Percentiles rank a stretch among this genome's conserved stretches.
Conservation (phyloP, 164 flowering plant genomes). For the Umbilicus rupestris region DNA sequence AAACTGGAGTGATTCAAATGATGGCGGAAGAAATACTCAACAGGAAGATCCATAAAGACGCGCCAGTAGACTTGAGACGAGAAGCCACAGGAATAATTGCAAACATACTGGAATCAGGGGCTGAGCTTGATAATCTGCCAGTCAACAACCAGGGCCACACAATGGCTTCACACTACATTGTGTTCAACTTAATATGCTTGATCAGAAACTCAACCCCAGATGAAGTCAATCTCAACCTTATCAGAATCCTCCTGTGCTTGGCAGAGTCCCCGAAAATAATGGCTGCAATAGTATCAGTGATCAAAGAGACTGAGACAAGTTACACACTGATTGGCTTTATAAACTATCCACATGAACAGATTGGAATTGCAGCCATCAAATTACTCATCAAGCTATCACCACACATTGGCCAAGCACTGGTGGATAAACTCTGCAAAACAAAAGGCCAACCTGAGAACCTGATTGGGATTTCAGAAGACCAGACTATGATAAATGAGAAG, state of each 20-base stretch:
- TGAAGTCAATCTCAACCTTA: slow-evolving; percentile 39
- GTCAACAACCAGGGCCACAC: slow-evolving; percentile 49
- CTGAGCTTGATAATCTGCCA: slow-evolving; percentile 30
- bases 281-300: slow-evolving; percentile 32
- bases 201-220: slow-evolving; percentile 41
- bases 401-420: slow-evolving; percentile 52
- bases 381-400: slow-evolving; percentile 42
- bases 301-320: slow-evolving; percentile 56
- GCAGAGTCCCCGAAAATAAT: slow-evolving; percentile 34
- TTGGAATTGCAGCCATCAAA: slow-evolving; percentile 45
- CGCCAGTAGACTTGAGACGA: slow-evolving; percentile 34
- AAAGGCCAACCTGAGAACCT: slow-evolving; percentile 56
- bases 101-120: slow-evolving; percentile 54
- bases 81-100: slow-evolving; percentile 56
- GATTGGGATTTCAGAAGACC: slow-evolving; percentile 24
- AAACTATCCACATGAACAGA: slow-evolving; percentile 45
- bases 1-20: slow-evolving; percentile 43
- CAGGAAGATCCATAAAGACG: slow-evolving; percentile 24
- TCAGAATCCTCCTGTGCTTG: slow-evolving; percentile 46
- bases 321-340: slow-evolving; percentile 48
- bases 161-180: slow-evolving; percentile 50
- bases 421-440: slow-evolving; percentile 57
- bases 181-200: slow-evolving; percentile 41
- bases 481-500: slow-evolving; percentile 35
- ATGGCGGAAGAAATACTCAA: slow-evolving; percentile 60